A percentile compares a stretch with the other conserved stretches of the same genome.
Evolutionary conservation across 2,329 filamentous ascomycete species (phyloP).

Genomic region (Dryadomyces sulphureus): DNA sequence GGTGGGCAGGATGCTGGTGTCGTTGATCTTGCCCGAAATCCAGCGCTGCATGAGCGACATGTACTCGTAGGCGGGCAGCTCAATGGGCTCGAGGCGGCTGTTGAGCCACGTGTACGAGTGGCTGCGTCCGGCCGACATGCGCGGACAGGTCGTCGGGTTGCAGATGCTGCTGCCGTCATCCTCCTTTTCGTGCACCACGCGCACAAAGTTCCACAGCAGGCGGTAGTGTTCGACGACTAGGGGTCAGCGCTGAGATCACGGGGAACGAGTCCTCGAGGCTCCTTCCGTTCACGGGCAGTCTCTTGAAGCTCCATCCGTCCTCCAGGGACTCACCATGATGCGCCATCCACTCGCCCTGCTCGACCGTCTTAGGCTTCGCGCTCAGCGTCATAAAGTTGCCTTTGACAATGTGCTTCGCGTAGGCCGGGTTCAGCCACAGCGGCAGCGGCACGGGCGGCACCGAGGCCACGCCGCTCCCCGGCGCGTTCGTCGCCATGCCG

Average conservation of each 20-base stretch:
- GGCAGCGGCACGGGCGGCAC: slow-evolving; percentile 55
- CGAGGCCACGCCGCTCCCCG: slow-evolving; percentile 41
- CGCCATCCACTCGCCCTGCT: slow-evolving; percentile 89
- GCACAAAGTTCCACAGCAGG: slow-evolving; percentile 76
- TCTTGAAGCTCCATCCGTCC: not conserved
- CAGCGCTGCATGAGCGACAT: slow-evolving; percentile 93
- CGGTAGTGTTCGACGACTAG: slow-evolving; percentile 89
- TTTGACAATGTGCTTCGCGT: slow-evolving; percentile 80
- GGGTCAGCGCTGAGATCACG: too few relatives aligned
- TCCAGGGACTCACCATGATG: slow-evolving; percentile 58
- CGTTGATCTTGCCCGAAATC: slow-evolving; percentile 92
- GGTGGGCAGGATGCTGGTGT: slow-evolving; percentile 79
- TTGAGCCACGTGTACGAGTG: slow-evolving; percentile 97
- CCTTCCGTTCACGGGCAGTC: too few relatives aligned
- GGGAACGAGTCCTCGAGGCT: too few relatives aligned
- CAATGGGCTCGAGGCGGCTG: slow-evolving; percentile 70
- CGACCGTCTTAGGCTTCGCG: slow-evolving; percentile 82
- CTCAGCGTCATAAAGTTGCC: slow-evolving; percentile 96
- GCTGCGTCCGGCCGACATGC: slow-evolving; percentile 88
- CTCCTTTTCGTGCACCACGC: slow-evolving; percentile 76
- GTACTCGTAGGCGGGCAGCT: slow-evolving; percentile 85
- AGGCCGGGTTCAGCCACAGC: slow-evolving; percentile 59
- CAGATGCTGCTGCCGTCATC: slow-evolving; percentile 65
- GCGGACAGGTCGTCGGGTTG: slow-evolving; percentile 70
- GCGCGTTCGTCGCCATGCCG: not conserved